Percentiles rank a stretch among this genome's conserved stretches.
Evolutionary conservation across 2,329 filamentous ascomycete genomes (phyloP).

Genomic region (Parastagonospora nodorum): DNA sequence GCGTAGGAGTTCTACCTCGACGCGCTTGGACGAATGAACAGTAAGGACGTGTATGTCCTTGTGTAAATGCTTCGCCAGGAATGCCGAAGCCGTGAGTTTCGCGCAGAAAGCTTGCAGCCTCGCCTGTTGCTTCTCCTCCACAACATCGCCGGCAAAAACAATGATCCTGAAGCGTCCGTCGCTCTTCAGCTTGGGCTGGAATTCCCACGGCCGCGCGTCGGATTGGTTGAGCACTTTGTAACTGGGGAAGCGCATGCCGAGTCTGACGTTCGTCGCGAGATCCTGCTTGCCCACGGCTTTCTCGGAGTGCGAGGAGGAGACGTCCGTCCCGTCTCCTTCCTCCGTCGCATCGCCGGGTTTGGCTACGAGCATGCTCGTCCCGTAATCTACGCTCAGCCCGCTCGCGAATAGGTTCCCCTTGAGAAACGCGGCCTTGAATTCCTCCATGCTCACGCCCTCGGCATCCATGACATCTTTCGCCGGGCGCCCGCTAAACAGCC

Average conservation of each 20-base stretch:
- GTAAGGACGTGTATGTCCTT: constrained; percentile 65
- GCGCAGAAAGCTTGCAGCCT: constrained; percentile 57
- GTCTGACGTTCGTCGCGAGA: constrained; percentile 53
- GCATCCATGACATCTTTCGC: constrained; percentile 65
- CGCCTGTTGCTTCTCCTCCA: constrained; percentile 48
- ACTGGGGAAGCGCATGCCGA: constrained; percentile 64
- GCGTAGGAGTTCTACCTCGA: constrained; percentile 49
- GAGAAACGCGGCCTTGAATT: constrained; percentile 65
- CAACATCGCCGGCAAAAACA: constrained; percentile 66
- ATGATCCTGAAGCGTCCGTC: constrained; percentile 65
- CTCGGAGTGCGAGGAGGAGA: constrained; percentile 25
- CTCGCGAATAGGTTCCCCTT: constrained; percentile 65
- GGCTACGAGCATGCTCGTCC: constrained; percentile 58
- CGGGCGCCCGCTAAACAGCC: constrained; percentile 54
- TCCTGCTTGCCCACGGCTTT: constrained; percentile 44
- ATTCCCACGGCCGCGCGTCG: constrained; percentile 61
- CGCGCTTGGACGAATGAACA: constrained; percentile 61
- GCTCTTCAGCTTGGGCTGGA: constrained; percentile 61
- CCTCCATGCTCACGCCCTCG: constrained; percentile 65
- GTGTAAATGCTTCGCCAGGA: constrained; percentile 55
- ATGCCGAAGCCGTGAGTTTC: constrained; percentile 44
- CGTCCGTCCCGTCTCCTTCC: constrained; percentile 56
- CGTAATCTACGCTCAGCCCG: constrained; percentile 64
- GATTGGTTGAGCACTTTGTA: constrained; percentile 65
- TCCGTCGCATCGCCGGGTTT: constrained; percentile 54